Conservation (phyloP, 2,329 filamentous ascomycete genomes). For the Capronia epimyces region DNA sequence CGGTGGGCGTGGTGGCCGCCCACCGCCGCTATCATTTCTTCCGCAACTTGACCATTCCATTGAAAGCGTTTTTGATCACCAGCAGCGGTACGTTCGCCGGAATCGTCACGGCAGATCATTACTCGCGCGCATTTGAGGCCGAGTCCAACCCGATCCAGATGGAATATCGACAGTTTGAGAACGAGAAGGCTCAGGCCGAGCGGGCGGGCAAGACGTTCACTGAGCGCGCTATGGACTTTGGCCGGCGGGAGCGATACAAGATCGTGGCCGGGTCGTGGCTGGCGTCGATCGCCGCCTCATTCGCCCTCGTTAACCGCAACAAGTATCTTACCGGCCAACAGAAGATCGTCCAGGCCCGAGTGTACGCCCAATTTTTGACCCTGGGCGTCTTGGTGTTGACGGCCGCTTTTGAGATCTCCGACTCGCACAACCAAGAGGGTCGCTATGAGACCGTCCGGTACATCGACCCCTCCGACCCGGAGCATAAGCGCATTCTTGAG, state of each 20-base stretch:
- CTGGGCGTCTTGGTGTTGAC: slow-evolving; percentile 76
- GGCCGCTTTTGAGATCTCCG: slow-evolving; percentile 73
- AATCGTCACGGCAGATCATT: slow-evolving; percentile 79
- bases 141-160: slow-evolving; percentile 60
- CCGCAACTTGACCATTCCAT: slow-evolving; percentile 75
- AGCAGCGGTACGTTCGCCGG: slow-evolving; percentile 76
- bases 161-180: slow-evolving; percentile 60
- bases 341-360: slow-evolving; percentile 89
- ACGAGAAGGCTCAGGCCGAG: slow-evolving; percentile 52
- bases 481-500: slow-evolving; percentile 77
- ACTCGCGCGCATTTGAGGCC: slow-evolving; percentile 66
- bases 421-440: slow-evolving; percentile 70
- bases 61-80: slow-evolving; percentile 83
- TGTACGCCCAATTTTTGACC: slow-evolving; percentile 87
- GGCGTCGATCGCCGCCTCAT: slow-evolving; percentile 68
- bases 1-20: slow-evolving; percentile 62
- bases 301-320: slow-evolving; percentile 71
- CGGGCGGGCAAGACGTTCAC: slow-evolving; percentile 51
- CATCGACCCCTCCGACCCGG: slow-evolving; percentile 72
- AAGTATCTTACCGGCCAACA: slow-evolving; percentile 68
- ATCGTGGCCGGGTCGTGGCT: slow-evolving; percentile 81
- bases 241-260: slow-evolving; percentile 73
- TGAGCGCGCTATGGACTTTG: slow-evolving; percentile 66
- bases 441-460: slow-evolving; percentile 65
- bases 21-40: slow-evolving; percentile 69